Evolutionary conservation across 139 green algal genomes (phyloP), one percentile per base, ranked within the genome.

Genomic region (Tetradesmus obliquus): DNA sequence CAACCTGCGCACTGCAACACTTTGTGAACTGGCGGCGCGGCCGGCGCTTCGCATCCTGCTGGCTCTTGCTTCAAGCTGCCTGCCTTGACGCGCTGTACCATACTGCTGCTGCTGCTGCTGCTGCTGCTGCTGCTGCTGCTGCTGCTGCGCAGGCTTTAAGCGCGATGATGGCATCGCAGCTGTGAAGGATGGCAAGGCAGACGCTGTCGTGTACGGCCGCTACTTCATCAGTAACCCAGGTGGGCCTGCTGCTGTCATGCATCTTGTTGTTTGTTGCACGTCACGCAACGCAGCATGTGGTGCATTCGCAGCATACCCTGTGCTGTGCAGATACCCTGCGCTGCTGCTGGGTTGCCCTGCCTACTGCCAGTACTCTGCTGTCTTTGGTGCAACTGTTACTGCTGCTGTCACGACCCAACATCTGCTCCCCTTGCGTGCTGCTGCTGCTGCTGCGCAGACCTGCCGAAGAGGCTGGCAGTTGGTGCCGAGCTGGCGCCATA

Each of bases 371-470:
- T 51, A 54, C 15, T 20, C 80, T 51, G n/a, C 80, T 15, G n/a
- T 54, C 20, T 15, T 15, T 1, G n/a, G n/a, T 20, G 17, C 17
- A 15, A 58, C n/a, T 54, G 19, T 17, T 86, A 20, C 32, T 20
- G 15, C 80, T 58, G 80, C 80, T 20, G 20, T 17, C n/a, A 20
- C 17, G 15, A 86, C 80, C 13, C 13, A 58, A 55, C 51, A 93
- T 92, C 84, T 84, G 88, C 60, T 90, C 95, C 32, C 32, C 32
- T 45, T 45, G 57, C 57, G 57, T 71, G 19, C 58, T 60, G 82
- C n/a, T 96, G 89, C 86, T 92, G 98, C 8, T 93, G 96, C 84
- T 98, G 97, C 89, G 96, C 97, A 3, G 97, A 98, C 92, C 90
- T 98, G 55, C 96, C 96, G 7, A 91, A 92, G 82, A 95, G 97